These are phyloP conservation scores for Phlyctochytrium bullatum DNA, from an alignment of 192 early-diverging fungal species.

Conservation along the genomic window DNA sequence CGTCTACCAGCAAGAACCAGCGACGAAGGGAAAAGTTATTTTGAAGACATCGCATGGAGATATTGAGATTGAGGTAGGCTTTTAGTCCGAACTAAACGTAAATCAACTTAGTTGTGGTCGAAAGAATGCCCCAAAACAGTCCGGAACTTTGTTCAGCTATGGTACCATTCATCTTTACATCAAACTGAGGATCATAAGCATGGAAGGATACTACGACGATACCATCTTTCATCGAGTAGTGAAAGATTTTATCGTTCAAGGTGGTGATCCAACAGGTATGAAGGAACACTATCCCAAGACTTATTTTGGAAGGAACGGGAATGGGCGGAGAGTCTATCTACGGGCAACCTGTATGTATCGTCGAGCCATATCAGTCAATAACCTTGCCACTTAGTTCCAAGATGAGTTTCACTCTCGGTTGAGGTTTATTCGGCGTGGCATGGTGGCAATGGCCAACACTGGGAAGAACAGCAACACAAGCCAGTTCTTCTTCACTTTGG, in stretches of 20 bases:
- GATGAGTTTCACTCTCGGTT: conserved; percentile 93
- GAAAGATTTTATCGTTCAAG: conserved; percentile 89
- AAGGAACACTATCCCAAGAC: neutral
- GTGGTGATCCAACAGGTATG: conserved; percentile 90
- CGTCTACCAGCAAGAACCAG: conserved; percentile 47
- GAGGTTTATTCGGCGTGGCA: conserved; percentile 81
- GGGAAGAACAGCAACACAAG: conserved; percentile 76
- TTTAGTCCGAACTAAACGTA: neutral
- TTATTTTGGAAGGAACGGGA: conserved; percentile 35
- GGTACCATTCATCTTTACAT: conserved; percentile 18
- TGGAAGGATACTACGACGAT: conserved; percentile 87
- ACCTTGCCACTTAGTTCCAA: conserved; percentile 52
- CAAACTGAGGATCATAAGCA: conserved; percentile 23
- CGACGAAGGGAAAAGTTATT: conserved; percentile 58
- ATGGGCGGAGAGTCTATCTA: conserved; percentile 85
- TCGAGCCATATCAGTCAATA: neutral
- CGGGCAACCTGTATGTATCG: conserved; percentile 50
- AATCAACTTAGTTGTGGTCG: conserved; percentile 60
- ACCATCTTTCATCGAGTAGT: conserved; percentile 90
- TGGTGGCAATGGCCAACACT: conserved; percentile 88
- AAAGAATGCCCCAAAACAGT: conserved; percentile 88
- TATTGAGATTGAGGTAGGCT: conserved; percentile 77
- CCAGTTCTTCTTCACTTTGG: conserved; percentile 96
- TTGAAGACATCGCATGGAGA: conserved; percentile 83
- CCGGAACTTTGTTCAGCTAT: conserved; percentile 95